Percentiles rank a stretch among this genome's conserved stretches.
phyloP scores from a whole-genome alignment of 495 filamentous ascomycete genomes.

The Entonaema liquescens region DNA sequence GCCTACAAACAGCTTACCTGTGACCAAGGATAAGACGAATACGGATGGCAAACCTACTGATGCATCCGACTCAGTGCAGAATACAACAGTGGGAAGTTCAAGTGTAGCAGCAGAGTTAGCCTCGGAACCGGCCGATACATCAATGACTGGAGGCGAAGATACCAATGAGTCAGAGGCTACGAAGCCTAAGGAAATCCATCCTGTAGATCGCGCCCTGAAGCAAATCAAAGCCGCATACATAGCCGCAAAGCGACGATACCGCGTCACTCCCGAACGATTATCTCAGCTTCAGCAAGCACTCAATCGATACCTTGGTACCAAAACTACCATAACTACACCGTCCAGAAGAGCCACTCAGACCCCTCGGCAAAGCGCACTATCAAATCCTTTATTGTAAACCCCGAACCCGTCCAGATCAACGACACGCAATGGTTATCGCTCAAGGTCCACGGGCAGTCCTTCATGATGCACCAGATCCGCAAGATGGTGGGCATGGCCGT shows the following conservation, averaged over 20 bases:
- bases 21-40: constrained; percentile 19
- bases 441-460: constrained; percentile 95
- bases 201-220: constrained; percentile 71
- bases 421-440: constrained; percentile 94
- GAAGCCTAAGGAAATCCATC: constrained; percentile 49
- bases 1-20: background rate
- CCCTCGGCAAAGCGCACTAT: constrained; percentile 86
- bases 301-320: constrained; percentile 76
- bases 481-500: constrained; percentile 97
- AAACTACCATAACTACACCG: constrained; percentile 97
- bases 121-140: constrained; percentile 7
- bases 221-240: constrained; percentile 80
- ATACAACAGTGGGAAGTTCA: background rate
- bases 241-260: constrained; percentile 79
- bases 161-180: constrained; percentile 19
- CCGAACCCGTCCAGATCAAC: constrained; percentile 79
- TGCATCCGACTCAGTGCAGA: constrained; percentile 16
- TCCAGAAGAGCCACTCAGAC: constrained; percentile 81
- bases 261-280: constrained; percentile 75
- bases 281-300: constrained; percentile 76
- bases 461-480: constrained; percentile 99
- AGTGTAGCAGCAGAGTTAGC: constrained; percentile 13
- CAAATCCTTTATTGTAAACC: constrained; percentile 80
- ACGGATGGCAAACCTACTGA: constrained; percentile 4
- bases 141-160: constrained; percentile 13